Evolutionary conservation across 225 moss, liverwort and hornwort genomes (phyloP).

Genomic region (Rhytidiadelphus loreus): DNA sequence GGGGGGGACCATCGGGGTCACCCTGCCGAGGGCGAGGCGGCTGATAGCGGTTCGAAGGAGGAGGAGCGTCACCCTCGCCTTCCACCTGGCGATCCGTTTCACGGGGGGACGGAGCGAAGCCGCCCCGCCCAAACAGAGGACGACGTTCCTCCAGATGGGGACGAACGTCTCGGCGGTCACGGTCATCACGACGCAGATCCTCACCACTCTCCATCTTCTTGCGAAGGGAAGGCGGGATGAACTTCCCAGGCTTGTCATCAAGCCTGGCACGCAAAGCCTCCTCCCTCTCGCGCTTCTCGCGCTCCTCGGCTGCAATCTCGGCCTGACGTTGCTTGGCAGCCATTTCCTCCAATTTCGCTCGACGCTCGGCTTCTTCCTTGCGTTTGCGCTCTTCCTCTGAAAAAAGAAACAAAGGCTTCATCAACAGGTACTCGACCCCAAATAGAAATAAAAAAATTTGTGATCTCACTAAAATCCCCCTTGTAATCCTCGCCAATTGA

Average conservation of each 20-base stretch:
- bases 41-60: constrained; percentile 28
- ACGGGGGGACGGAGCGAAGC: constrained; percentile 7
- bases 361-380: constrained; percentile 74
- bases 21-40: constrained; percentile 23
- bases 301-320: constrained; percentile 81
- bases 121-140: constrained; percentile 8
- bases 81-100: constrained; percentile 31
- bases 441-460: neutral
- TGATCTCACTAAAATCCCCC: neutral
- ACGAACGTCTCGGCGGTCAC: constrained; percentile 31
- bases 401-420: neutral
- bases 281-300: constrained; percentile 69
- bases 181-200: constrained; percentile 27
- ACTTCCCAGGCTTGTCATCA: constrained; percentile 53
- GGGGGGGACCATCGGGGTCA: constrained; percentile 28
- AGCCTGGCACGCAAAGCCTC: constrained; percentile 43
- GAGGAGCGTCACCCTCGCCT: constrained; percentile 20
- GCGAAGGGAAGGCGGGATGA: constrained; percentile 68
- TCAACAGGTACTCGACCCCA: no score
- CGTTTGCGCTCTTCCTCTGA: constrained; percentile 81
- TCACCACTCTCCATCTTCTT: constrained; percentile 46
- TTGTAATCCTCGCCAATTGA: neutral
- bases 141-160: constrained; percentile 31
- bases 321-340: constrained; percentile 79
- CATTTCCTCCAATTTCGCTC: constrained; percentile 69